Conservation (phyloP, 805 yeast species). For the Jamesozyma gamospora region DNA sequence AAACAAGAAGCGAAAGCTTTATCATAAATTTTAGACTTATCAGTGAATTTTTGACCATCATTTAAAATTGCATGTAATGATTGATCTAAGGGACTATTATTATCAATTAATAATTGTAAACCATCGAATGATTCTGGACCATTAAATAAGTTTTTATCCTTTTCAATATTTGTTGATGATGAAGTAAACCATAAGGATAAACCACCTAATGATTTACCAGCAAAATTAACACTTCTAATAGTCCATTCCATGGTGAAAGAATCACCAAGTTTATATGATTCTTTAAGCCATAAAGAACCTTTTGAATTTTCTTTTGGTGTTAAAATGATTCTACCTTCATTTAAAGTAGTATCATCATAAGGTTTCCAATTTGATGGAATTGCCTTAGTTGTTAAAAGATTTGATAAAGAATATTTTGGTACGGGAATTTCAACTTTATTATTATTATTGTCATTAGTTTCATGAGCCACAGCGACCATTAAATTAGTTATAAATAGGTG, state of each 20-base stretch:
- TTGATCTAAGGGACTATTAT: conserved; percentile 37
- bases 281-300: conserved; percentile 40
- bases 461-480: background rate
- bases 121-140: conserved; percentile 59
- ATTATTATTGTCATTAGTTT: background rate
- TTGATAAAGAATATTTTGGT: conserved; percentile 28
- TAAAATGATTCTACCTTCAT: conserved; percentile 45
- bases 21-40: conserved; percentile 21
- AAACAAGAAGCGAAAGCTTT: conserved; percentile 46
- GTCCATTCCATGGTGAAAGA: conserved; percentile 54
- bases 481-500: background rate
- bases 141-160: conserved; percentile 34
- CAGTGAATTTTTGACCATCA: conserved; percentile 41
- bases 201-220: conserved; percentile 43
- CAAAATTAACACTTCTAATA: conserved; percentile 49
- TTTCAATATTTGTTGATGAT: conserved; percentile 15
- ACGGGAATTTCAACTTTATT: background rate
- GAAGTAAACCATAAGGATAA: conserved; percentile 48
- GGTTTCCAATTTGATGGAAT: conserved; percentile 31
- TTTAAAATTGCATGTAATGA: conserved; percentile 50
- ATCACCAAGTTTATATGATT: conserved; percentile 23
- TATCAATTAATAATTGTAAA: conserved; percentile 50
- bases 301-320: conserved; percentile 35
- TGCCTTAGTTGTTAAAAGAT: conserved; percentile 24
- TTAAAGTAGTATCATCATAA: conserved; percentile 32